phyloP scores from a whole-genome alignment of 2,329 filamentous ascomycete genomes.

The Hymenoscyphus occultus region DNA sequence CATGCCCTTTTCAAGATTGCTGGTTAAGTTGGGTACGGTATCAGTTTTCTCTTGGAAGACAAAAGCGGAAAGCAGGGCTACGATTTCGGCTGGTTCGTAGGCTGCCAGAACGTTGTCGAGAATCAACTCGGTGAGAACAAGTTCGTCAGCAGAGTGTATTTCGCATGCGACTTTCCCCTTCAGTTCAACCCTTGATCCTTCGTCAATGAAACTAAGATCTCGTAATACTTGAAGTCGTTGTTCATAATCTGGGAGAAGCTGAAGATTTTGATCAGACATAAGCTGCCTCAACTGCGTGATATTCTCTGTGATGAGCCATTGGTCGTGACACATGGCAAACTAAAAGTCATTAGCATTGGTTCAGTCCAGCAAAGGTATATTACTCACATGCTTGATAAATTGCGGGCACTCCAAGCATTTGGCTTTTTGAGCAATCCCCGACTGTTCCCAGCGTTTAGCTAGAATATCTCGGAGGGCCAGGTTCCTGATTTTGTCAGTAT shows the following conservation, averaged over 20 bases:
- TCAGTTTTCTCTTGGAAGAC: conserved; percentile 98
- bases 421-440: conserved; percentile 59
- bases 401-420: conserved; percentile 67
- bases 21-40: conserved; percentile 73
- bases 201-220: conserved; percentile 89
- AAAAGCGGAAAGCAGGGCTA: conserved; percentile 87
- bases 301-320: conserved; percentile 94
- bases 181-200: conserved; percentile 80
- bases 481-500: conserved; percentile 79
- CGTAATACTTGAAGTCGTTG: conserved; percentile 89
- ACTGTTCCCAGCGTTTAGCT: conserved; percentile 64
- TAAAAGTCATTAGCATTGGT: conserved; percentile 38
- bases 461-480: conserved; percentile 77
- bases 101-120: conserved; percentile 95
- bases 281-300: conserved; percentile 82
- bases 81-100: conserved; percentile 95
- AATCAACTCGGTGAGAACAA: conserved; percentile 92
- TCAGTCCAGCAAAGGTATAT: background rate
- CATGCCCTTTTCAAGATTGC: conserved; percentile 76
- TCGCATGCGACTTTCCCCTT: conserved; percentile 99
- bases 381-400: conserved; percentile 81
- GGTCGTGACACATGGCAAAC: conserved; percentile 95
- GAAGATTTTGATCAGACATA: conserved; percentile 94
- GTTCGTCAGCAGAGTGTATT: conserved; percentile 93
- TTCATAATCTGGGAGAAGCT: conserved; percentile 93